These are phyloP conservation scores for Pseudogymnoascus verrucosus DNA, from an alignment of 2,329 filamentous ascomycete genomes.

Conservation along the genomic window DNA sequence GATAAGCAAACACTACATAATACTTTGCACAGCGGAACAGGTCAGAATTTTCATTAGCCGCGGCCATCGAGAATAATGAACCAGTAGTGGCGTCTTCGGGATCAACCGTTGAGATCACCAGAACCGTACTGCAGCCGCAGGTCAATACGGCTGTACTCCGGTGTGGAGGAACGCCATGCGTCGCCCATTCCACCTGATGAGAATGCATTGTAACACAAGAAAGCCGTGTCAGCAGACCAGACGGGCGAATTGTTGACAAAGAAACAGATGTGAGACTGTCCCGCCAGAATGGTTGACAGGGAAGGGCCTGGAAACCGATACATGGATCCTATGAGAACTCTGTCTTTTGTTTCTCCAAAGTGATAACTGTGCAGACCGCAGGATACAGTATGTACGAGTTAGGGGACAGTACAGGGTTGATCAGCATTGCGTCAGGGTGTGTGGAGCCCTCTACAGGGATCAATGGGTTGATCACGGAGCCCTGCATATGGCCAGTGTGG, in stretches of 20 bases:
- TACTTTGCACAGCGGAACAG: not conserved
- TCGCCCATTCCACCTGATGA: not conserved
- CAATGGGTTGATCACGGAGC: conserved; percentile 3
- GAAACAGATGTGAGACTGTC: not conserved
- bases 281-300: not conserved
- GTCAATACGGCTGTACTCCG: not conserved
- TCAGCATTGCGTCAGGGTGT: not conserved
- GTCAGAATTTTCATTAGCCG: conserved; percentile 4
- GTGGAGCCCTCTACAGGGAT: not conserved
- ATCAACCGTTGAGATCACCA: conserved; percentile 6
- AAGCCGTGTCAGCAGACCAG: not conserved
- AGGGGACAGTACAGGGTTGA: not conserved
- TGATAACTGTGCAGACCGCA: not conserved
- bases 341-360: not conserved
- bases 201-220: not conserved
- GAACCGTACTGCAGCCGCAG: not conserved
- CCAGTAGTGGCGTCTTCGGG: not conserved
- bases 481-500: conserved; percentile 5
- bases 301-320: not conserved
- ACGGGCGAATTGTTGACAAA: not conserved
- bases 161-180: not conserved
- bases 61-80: not conserved
- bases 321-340: not conserved
- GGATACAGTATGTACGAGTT: not conserved
- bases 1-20: not conserved